A percentile compares a stretch with the other conserved stretches of the same genome.
Conservation (phyloP, 2,329 filamentous ascomycete genomes). For the Penicillium vulpinum region DNA sequence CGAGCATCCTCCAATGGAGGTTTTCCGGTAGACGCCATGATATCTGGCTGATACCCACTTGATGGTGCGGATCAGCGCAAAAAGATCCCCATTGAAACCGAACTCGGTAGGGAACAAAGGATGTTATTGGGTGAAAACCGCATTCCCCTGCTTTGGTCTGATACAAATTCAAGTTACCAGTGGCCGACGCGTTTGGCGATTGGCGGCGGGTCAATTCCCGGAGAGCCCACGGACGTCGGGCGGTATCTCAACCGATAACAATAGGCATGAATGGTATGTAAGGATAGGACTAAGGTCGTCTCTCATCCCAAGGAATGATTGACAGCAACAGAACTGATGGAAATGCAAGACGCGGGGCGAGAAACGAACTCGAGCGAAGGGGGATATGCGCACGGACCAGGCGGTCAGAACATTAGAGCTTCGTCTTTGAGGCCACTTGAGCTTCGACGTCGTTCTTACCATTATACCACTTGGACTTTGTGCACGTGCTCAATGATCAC, state of each 20-base stretch:
- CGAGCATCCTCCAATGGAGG: slow-evolving; percentile 48
- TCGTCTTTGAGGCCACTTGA: slow-evolving; percentile 8
- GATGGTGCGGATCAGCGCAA: slow-evolving; percentile 38
- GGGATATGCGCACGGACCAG: slow-evolving; percentile 27
- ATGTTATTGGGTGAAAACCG: slow-evolving; percentile 32
- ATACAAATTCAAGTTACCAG: slow-evolving; percentile 15
- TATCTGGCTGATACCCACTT: slow-evolving; percentile 32
- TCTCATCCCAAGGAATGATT: slow-evolving; percentile 19
- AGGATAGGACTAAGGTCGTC: slow-evolving; percentile 16
- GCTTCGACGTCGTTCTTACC: slow-evolving; percentile 3
- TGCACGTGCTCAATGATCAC: slow-evolving; percentile 1
- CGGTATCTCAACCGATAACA: slow-evolving; percentile 11
- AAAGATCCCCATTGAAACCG: slow-evolving; percentile 43
- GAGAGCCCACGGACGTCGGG: slow-evolving; percentile 9
- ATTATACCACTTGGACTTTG: not conserved
- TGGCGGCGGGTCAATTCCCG: slow-evolving; percentile 21
- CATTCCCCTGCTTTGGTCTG: slow-evolving; percentile 38
- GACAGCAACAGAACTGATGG: slow-evolving; percentile 21
- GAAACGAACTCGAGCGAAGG: slow-evolving; percentile 24
- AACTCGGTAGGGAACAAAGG: slow-evolving; percentile 29
- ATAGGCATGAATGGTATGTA: slow-evolving; percentile 12
- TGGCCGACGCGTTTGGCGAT: slow-evolving; percentile 16
- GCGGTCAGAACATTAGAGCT: slow-evolving; percentile 23
- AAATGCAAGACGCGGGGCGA: slow-evolving; percentile 26
- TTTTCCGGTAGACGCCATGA: slow-evolving; percentile 48